A percentile compares a stretch with the other conserved stretches of the same genome.
Conservation (phyloP, 768 basidiomycete genomes). For the Boletus pseudo-olivaceus region DNA sequence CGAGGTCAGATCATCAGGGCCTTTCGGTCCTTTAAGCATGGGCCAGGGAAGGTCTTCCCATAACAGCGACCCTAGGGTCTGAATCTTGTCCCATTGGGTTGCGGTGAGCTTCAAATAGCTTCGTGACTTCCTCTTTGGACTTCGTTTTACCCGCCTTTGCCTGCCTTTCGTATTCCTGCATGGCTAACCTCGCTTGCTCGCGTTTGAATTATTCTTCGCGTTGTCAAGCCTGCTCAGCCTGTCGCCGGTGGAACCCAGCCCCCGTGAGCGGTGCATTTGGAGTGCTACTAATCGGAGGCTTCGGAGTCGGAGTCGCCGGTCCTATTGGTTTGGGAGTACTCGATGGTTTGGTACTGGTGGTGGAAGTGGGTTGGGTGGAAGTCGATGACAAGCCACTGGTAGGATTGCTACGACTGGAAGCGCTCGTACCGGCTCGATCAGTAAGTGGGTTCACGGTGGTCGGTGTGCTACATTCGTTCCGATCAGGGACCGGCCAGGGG, state of each 20-base stretch:
- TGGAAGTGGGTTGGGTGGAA: conserved; percentile 29
- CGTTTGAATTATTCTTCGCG: conserved; percentile 67
- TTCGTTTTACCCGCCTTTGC: conserved; percentile 41
- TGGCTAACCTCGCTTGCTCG: conserved; percentile 62
- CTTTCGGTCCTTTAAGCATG: conserved; percentile 51
- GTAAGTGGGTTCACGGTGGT: conserved; percentile 30
- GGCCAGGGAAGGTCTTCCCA: conserved; percentile 80
- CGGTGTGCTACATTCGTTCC: conserved; percentile 29
- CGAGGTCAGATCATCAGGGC: conserved; percentile 59
- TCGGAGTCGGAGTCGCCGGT: conserved; percentile 16
- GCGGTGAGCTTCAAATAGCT: conserved; percentile 59
- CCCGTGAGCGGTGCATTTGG: conserved; percentile 34
- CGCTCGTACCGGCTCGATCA: conserved; percentile 28
- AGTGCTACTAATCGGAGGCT: conserved; percentile 14
- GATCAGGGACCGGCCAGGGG: conserved; percentile 32
- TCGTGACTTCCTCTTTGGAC: conserved; percentile 53
- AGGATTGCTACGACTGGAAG: conserved; percentile 26
- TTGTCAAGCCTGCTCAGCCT: conserved; percentile 57
- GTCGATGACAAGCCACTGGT: conserved; percentile 26
- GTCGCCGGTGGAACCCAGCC: conserved; percentile 58
- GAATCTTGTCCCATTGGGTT: conserved; percentile 55
- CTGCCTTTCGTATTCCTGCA: conserved; percentile 44
- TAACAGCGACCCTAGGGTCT: conserved; percentile 39
- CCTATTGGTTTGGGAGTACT: conserved; percentile 25
- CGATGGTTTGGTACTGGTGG: conserved; percentile 22